phyloP scores from a whole-genome alignment of 148 eudicot genomes.

The Fagopyrum tataricum region DNA sequence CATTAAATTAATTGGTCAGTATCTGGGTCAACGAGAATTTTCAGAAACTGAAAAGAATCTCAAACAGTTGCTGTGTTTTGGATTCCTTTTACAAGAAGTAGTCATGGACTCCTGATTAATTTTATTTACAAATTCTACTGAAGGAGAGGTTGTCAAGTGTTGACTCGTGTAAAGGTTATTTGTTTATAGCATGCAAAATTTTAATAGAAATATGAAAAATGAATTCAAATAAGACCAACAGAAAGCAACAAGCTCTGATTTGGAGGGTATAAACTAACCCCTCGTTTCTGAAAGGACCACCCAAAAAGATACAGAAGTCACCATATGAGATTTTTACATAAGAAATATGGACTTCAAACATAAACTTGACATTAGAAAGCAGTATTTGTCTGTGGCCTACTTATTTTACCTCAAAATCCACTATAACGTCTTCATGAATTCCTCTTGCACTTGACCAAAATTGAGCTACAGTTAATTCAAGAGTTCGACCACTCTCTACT shows the following conservation, averaged over 20 bases:
- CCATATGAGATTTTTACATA: neutral
- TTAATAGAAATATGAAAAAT: neutral
- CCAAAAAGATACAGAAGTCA: neutral
- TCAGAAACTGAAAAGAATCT: neutral
- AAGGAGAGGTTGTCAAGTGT: neutral
- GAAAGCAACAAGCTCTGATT: neutral
- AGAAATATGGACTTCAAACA: neutral
- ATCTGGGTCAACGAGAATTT: neutral
- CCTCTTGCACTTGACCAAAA: slow-evolving; percentile 99
- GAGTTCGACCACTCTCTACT: slow-evolving; percentile 86
- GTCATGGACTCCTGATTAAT: neutral
- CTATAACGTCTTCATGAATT: slow-evolving; percentile 64
- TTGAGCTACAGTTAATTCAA: slow-evolving; percentile 88
- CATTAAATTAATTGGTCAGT: slow-evolving; percentile 2
- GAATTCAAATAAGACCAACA: neutral
- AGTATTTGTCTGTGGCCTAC: neutral
- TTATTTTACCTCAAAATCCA: slow-evolving; percentile 79
- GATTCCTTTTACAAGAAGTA: neutral
- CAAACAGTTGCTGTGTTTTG: neutral
- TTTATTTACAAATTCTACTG: neutral
- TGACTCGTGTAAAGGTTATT: neutral
- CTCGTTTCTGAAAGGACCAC: neutral
- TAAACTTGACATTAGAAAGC: neutral
- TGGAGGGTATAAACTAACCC: neutral
- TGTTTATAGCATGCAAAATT: neutral